Conservation (phyloP, 257 asterid genomes). For the Nicotiana tomentosiformis region DNA sequence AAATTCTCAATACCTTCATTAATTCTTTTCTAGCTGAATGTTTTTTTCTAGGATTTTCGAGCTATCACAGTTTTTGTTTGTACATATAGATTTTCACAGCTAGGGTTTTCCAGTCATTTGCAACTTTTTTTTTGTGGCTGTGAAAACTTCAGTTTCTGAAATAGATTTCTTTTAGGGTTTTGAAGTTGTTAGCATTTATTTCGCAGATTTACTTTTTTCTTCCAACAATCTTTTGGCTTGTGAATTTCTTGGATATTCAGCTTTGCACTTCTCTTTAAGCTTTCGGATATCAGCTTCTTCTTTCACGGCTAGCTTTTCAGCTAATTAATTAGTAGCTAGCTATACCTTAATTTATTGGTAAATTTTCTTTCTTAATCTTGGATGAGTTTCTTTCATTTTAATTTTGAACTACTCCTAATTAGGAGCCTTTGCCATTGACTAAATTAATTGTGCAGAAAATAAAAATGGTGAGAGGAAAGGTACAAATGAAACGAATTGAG, state of each 20-base stretch:
- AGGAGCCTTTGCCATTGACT: conserved; percentile 18
- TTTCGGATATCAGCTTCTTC: not conserved
- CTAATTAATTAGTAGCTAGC: not conserved
- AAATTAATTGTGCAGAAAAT: not conserved
- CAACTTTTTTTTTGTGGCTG: too few relatives aligned
- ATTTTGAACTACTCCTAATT: not conserved
- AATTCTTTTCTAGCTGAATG: not conserved
- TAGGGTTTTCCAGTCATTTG: not conserved
- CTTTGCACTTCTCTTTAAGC: too few relatives aligned
- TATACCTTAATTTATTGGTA: not conserved
- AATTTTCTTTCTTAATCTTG: not conserved
- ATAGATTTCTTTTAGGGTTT: not conserved
- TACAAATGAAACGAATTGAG: conserved; percentile 60
- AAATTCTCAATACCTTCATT: not conserved
- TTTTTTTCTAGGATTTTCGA: not conserved
- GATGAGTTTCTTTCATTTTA: conserved; percentile 3
- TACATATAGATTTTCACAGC: not conserved
- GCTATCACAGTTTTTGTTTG: not conserved
- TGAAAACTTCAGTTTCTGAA: not conserved
- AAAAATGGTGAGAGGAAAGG: conserved; percentile 76
- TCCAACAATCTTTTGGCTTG: not conserved
- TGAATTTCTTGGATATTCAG: too few relatives aligned
- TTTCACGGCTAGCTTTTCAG: not conserved
- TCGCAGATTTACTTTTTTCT: not conserved
- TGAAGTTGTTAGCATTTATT: not conserved